These are phyloP conservation scores for Carex cristatella DNA, from an alignment of 176 grass and related monocot species.

Conservation along the genomic window DNA sequence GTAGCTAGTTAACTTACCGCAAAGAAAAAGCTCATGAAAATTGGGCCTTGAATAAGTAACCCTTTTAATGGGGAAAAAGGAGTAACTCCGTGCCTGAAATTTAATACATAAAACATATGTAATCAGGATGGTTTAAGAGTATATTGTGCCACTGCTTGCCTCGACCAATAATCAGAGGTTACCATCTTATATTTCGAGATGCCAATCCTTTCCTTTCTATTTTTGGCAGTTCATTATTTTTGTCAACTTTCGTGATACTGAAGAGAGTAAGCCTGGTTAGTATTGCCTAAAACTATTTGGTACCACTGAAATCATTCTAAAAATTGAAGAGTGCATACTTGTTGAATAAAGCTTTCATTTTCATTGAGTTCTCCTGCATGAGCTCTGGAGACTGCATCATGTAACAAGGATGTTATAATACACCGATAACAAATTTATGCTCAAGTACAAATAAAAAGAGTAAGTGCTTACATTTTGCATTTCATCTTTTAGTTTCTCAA, in stretches of 20 bases:
- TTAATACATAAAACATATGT: background rate
- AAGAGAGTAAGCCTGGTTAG: background rate
- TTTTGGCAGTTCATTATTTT: background rate
- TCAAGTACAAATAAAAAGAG: conserved; percentile 17
- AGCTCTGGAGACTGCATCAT: conserved; percentile 46
- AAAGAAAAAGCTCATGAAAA: conserved; percentile 94
- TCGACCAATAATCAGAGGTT: background rate
- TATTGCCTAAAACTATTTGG: background rate
- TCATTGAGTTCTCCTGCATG: conserved; percentile 31
- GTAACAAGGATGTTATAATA: background rate
- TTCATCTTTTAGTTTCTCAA: conserved; percentile 56
- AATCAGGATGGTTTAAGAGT: conserved; percentile 7
- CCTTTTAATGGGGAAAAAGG: conserved; percentile 78
- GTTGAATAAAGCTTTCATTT: conserved; percentile 51
- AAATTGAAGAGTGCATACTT: conserved; percentile 42
- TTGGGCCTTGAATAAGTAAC: conserved; percentile 62
- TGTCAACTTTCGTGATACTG: background rate
- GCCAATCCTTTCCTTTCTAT: background rate
- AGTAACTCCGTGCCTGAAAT: conserved; percentile 71
- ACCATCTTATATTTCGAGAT: background rate
- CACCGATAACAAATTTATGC: background rate
- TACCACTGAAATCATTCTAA: background rate
- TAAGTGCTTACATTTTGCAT: conserved; percentile 50
- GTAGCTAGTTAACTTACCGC: conserved; percentile 52
- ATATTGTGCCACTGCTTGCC: background rate